Conservation (phyloP, 2,329 filamentous ascomycete species). For the Phaeosphaeria sp. region DNA sequence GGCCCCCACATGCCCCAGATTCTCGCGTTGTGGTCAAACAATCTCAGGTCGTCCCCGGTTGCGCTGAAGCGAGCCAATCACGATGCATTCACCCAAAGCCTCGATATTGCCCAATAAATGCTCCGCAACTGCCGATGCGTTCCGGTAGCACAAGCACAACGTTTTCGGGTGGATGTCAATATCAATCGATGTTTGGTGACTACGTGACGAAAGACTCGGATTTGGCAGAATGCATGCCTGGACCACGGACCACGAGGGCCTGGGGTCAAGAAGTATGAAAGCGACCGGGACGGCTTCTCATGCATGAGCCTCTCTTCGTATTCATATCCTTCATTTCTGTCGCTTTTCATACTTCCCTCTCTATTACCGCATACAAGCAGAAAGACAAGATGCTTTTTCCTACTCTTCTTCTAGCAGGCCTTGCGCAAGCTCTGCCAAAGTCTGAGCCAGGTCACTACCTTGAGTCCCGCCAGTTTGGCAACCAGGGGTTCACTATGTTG, state of each 20-base stretch:
- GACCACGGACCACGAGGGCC: neutral
- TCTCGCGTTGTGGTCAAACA: neutral
- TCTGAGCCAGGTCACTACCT: conserved; percentile 5
- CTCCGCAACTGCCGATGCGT: conserved; percentile 3
- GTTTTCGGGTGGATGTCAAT: neutral
- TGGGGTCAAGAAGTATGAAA: conserved; percentile 3
- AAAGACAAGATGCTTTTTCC: conserved; percentile 1
- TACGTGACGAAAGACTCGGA: neutral
- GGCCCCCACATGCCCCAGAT: neutral
- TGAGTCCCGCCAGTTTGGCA: conserved; percentile 3
- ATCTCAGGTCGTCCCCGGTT: neutral
- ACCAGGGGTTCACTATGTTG: conserved; percentile 1
- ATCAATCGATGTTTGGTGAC: neutral
- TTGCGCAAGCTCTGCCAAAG: conserved; percentile 7
- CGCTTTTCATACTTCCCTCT: neutral
- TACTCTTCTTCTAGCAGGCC: conserved; percentile 5
- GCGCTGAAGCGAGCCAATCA: conserved; percentile 4
- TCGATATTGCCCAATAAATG: conserved; percentile 5
- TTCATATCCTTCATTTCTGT: neutral
- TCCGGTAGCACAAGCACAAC: neutral
- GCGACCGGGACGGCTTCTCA: neutral
- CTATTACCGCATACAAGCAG: neutral
- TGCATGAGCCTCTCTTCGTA: neutral
- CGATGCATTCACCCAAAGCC: neutral
- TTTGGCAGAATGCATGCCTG: neutral